phyloP scores from a whole-genome alignment of 306 rosid genomes.

The Trichosanthes cucumerina region DNA sequence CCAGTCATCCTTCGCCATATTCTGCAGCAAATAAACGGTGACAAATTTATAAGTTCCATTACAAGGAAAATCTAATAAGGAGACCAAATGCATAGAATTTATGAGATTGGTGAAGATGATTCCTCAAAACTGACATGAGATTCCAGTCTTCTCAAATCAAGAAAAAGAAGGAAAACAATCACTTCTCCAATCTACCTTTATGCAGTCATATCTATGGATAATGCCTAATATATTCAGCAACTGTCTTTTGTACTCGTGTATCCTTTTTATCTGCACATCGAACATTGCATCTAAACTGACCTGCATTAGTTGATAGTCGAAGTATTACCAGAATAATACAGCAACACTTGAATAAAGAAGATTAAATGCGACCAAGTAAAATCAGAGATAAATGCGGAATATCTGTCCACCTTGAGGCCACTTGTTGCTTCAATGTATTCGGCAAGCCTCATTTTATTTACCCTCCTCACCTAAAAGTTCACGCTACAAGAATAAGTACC shows the following conservation, averaged over 20 bases:
- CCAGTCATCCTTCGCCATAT: conserved; percentile 44
- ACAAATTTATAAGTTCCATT: background rate
- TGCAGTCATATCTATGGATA: conserved; percentile 62
- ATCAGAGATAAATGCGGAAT: background rate
- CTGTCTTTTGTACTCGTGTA: conserved; percentile 75
- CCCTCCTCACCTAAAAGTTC: conserved; percentile 45
- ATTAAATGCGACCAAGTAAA: conserved; percentile 1
- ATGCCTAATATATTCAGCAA: conserved; percentile 61
- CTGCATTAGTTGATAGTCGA: conserved; percentile 27
- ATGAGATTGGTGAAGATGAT: background rate
- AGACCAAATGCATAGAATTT: background rate
- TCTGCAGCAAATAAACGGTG: conserved; percentile 24
- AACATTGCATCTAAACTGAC: conserved; percentile 78
- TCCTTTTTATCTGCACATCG: conserved; percentile 73
- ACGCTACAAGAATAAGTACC: background rate
- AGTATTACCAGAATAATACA: conserved; percentile 9
- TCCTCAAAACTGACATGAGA: background rate
- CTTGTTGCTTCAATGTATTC: conserved; percentile 65
- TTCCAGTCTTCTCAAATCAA: background rate
- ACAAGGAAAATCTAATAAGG: background rate
- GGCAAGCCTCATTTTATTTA: conserved; percentile 67
- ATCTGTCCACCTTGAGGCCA: conserved; percentile 45
- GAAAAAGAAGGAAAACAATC: background rate
- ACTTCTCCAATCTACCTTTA: conserved; percentile 37
- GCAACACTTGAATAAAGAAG: background rate